Conservation (phyloP, 2,329 filamentous ascomycete species). For the Penicillium decumbens region DNA sequence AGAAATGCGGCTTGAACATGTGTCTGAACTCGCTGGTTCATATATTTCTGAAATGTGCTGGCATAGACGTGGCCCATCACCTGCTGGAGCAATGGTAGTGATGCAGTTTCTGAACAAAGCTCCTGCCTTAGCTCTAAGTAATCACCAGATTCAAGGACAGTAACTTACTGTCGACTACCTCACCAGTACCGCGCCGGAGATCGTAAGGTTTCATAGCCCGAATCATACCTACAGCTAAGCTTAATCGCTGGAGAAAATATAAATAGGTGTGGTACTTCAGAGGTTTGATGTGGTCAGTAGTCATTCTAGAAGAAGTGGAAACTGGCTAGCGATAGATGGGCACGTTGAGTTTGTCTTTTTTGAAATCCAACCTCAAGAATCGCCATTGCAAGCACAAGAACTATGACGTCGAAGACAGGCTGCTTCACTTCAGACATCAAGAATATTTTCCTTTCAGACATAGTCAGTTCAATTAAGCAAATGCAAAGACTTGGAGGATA, state of each 20-base stretch:
- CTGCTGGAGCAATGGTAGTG: constrained; percentile 8
- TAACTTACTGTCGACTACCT: constrained; percentile 3
- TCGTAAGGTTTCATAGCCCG: constrained; percentile 3
- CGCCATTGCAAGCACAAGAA: constrained; percentile 1
- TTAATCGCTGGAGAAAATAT: constrained; percentile 2
- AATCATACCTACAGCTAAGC: constrained; percentile 3
- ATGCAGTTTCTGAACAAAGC: constrained; percentile 4
- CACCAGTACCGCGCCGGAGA: constrained; percentile 3
- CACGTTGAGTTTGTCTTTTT: constrained; percentile 2
- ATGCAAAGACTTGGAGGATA: background rate
- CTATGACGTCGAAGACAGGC: background rate
- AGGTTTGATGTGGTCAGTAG: constrained; percentile 1
- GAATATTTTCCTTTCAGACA: background rate
- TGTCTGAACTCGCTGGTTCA: constrained; percentile 4
- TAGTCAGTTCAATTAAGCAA: background rate
- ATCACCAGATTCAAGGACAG: background rate
- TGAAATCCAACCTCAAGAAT: constrained; percentile 1
- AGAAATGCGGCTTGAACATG: constrained; percentile 8
- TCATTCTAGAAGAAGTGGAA: background rate
- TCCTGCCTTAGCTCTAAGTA: background rate
- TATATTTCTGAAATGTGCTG: constrained; percentile 9
- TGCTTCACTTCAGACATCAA: constrained; percentile 2
- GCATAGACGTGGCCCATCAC: constrained; percentile 7
- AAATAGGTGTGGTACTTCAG: constrained; percentile 5
- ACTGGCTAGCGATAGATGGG: constrained; percentile 4